phyloP scores from a whole-genome alignment of 257 asterid species.

The Solanum chilense region DNA sequence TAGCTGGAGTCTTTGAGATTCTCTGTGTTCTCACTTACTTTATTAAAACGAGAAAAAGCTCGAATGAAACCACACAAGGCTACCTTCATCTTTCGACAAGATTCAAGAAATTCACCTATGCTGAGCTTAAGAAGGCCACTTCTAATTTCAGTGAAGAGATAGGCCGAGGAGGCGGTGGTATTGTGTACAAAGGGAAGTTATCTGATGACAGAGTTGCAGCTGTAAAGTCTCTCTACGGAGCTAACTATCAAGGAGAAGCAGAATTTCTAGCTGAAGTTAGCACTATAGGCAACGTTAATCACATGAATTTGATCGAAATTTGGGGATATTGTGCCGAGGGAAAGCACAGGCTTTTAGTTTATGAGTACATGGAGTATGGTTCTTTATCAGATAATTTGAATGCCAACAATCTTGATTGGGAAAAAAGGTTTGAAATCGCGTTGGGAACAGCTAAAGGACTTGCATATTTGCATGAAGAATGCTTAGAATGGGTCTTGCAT shows the following conservation, averaged over 20 bases:
- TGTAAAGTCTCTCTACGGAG: slow-evolving; percentile 10
- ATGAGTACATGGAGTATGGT: slow-evolving; percentile 23
- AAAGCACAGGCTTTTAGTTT: slow-evolving; percentile 23
- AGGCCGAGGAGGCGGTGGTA: slow-evolving; percentile 28
- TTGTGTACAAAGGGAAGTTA: slow-evolving; percentile 23
- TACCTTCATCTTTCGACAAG: slow-evolving; percentile 15
- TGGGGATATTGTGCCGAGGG: slow-evolving; percentile 28
- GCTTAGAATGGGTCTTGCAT: slow-evolving; percentile 35
- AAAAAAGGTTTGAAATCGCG: slow-evolving; percentile 20
- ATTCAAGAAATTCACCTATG: slow-evolving; percentile 25
- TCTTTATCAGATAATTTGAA: slow-evolving; percentile 13
- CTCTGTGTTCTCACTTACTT: slow-evolving; percentile 11
- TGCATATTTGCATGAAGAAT: slow-evolving; percentile 39
- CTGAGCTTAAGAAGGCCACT: slow-evolving; percentile 27
- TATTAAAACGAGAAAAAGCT: background rate
- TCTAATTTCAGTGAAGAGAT: slow-evolving; percentile 22
- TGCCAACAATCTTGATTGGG: slow-evolving; percentile 22
- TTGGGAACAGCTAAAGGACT: slow-evolving; percentile 30
- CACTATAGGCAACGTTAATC: slow-evolving; percentile 19
- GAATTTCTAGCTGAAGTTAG: slow-evolving; percentile 16
- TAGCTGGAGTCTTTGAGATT: slow-evolving; percentile 11
- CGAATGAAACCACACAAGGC: background rate
- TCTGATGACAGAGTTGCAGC: slow-evolving; percentile 24
- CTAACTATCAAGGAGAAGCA: slow-evolving; percentile 21
- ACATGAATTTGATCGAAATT: slow-evolving; percentile 17